Base-by-base conservation (phyloP, 2,329 filamentous ascomycete species). In the Macrophomina pseudophaseolina region DNA sequence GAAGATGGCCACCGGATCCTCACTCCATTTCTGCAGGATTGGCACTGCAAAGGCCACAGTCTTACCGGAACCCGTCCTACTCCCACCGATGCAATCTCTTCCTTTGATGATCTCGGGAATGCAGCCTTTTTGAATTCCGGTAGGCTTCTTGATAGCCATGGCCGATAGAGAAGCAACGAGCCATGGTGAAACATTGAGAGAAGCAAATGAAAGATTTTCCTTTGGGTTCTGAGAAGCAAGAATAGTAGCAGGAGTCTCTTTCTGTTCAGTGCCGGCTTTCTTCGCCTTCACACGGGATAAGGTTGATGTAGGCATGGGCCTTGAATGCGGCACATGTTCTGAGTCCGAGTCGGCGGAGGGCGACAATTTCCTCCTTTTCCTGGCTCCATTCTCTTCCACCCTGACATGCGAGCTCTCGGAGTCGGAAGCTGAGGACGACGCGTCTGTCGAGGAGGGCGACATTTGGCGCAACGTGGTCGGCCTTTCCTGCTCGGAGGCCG, bases 41-140 rank as follows among this genome's bases (percentile, higher is more conserved):
- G 95, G 95, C 9, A 94, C 93, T 0, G 94, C 92, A 79, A 99
- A 99, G 1, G 95, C 94, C 51, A 98, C 90, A 3, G 95, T 99
- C 82, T 99, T 99, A 80, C 95, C 95, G 12, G 94, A 97, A 83
- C 95, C 95, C 0, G 95, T 99, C 69, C 93, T 87, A 75, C 92
- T 97, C 44, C 94, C 94, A 75, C 95, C 95, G 72, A 99, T 97
- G 76, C 93, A 97, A 80, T 99, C 94, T 72, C 91, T 87, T 5
- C 95, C 95, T 72, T 92, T 90, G 40, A 99, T 79, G 68, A 98
- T 97, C 76, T 95, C 91, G 1, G 94, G 94, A 74, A 99, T 98
- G 76, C 92, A 97, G 63, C 89, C 90, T 74, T 91, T 92, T 73
- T 99, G 95, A 82, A 99, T 98, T 16, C 91, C 90, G 0, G 95